Evolutionary conservation across 345 rosid genomes (phyloP).

Genomic region (Conringia planisiliqua): DNA sequence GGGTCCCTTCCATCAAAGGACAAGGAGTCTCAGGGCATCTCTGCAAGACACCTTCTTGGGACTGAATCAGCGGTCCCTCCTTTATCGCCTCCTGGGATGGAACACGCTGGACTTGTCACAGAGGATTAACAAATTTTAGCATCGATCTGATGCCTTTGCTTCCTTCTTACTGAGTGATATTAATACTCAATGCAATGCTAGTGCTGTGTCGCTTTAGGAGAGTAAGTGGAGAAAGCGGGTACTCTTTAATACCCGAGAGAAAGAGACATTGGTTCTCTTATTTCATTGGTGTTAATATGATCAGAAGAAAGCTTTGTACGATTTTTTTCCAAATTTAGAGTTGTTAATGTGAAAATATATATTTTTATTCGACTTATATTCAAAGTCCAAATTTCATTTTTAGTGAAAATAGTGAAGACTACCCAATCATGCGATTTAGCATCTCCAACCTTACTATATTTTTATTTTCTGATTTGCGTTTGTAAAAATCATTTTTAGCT

Average conservation of each 20-base stretch:
- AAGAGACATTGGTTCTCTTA: background rate
- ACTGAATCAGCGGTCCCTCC: conserved; percentile 71
- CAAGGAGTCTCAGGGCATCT: conserved; percentile 38
- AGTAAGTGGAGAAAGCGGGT: conserved; percentile 15
- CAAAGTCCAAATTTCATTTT: background rate
- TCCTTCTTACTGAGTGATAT: conserved; percentile 1
- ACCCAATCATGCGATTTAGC: background rate
- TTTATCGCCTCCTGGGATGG: conserved; percentile 61
- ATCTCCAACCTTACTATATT: background rate
- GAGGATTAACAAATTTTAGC: conserved; percentile 22
- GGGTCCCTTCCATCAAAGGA: conserved; percentile 46
- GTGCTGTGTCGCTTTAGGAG: conserved; percentile 27
- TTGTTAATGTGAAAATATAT: background rate
- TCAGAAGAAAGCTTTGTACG: background rate
- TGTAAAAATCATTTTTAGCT: too few relatives aligned
- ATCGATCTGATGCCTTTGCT: background rate
- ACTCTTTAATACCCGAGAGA: background rate
- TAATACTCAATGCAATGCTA: background rate
- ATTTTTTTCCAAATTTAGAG: background rate
- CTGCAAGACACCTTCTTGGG: conserved; percentile 58
- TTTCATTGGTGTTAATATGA: background rate
- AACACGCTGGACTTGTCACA: conserved; percentile 18
- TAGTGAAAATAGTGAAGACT: background rate
- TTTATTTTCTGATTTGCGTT: too few relatives aligned
- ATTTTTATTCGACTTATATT: background rate